phyloP scores from a whole-genome alignment of 164 flowering plant species.

The Tetrastigma voinierianum region DNA sequence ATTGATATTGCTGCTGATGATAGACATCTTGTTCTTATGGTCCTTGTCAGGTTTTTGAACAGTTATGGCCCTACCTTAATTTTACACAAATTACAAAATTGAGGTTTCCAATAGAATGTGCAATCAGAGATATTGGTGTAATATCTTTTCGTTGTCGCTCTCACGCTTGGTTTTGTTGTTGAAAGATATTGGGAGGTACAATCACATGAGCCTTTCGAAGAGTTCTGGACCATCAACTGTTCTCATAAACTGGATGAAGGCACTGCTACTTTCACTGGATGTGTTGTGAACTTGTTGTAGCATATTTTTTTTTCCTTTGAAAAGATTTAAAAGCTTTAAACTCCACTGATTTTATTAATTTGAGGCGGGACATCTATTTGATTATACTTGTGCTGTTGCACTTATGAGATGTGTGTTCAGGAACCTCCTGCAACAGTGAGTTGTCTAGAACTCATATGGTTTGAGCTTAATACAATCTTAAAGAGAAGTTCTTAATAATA shows the following conservation, averaged over 20 bases:
- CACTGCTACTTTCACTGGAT: conserved; percentile 77
- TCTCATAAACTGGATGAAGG: conserved; percentile 84
- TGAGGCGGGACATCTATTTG: conserved; percentile 95
- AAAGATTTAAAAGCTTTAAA: neutral
- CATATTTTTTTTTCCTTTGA: neutral
- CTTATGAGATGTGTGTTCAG: conserved; percentile 96
- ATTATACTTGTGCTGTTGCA: conserved; percentile 73
- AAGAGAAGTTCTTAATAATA: neutral
- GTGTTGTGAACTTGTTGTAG: conserved; percentile 28
- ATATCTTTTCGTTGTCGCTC: conserved; percentile 47
- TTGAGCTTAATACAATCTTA: neutral
- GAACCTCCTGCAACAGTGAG: conserved; percentile 90
- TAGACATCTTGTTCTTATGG: conserved; percentile 81
- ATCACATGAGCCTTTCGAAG: conserved; percentile 95
- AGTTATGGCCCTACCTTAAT: neutral
- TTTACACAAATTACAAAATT: neutral
- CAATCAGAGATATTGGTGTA: neutral
- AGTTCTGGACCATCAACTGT: conserved; percentile 92
- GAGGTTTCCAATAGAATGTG: neutral
- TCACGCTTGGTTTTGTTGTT: conserved; percentile 98
- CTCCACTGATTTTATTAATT: conserved; percentile 5
- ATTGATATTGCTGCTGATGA: conserved; percentile 62
- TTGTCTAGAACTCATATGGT: neutral
- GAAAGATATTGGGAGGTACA: conserved; percentile 96
- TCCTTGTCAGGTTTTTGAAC: conserved; percentile 87